Percentiles rank a stretch among this genome's conserved stretches.
phyloP scores from a whole-genome alignment of 768 basidiomycete species.

The Boletus barrowsii region DNA sequence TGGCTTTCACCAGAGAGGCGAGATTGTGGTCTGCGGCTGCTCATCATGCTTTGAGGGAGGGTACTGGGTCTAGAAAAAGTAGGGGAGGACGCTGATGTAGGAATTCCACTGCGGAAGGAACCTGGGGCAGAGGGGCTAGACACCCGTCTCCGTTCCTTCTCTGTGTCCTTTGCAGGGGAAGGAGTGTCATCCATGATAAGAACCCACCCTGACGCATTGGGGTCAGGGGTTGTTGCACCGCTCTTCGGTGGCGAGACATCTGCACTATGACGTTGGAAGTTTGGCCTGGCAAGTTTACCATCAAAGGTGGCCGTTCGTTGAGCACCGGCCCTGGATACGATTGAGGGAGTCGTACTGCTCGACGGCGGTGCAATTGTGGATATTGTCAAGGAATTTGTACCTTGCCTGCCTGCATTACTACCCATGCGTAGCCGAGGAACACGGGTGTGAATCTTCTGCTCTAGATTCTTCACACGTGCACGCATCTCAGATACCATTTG shows the following conservation, averaged over 20 bases:
- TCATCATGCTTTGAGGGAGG: constrained; percentile 41
- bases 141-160: constrained; percentile 54
- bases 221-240: constrained; percentile 39
- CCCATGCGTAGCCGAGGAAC: constrained; percentile 83
- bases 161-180: constrained; percentile 57
- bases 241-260: constrained; percentile 43
- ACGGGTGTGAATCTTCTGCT: constrained; percentile 84
- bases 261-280: constrained; percentile 41
- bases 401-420: constrained; percentile 60
- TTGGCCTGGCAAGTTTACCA: constrained; percentile 20
- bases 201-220: constrained; percentile 79
- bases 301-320: constrained; percentile 20
- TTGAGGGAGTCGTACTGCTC: constrained; percentile 38
- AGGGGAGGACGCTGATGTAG: constrained; percentile 46
- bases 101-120: constrained; percentile 46
- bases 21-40: constrained; percentile 66
- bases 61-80: constrained; percentile 42
- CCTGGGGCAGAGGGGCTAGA: constrained; percentile 63
- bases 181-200: constrained; percentile 88
- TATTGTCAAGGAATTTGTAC: constrained; percentile 35
- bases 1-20: constrained; percentile 64
- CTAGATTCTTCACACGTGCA: constrained; percentile 74
- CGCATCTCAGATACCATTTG: constrained; percentile 95
- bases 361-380: constrained; percentile 35
- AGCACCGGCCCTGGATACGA: constrained; percentile 10